These are phyloP conservation scores for Primulina eburnea DNA, from an alignment of 257 asterid species.

Conservation along the genomic window DNA sequence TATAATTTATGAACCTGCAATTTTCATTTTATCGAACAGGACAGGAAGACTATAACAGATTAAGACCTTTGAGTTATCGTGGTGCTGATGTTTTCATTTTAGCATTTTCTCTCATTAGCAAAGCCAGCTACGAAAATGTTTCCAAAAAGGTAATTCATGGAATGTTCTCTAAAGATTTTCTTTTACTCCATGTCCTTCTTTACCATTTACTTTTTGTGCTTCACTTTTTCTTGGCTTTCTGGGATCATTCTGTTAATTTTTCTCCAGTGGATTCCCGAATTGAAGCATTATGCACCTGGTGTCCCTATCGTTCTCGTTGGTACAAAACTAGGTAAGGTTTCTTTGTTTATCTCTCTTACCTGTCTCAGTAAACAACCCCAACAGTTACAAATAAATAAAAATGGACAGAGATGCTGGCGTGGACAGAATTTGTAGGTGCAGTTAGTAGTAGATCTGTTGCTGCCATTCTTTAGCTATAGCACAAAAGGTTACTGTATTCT, in stretches of 20 bases:
- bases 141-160: slow-evolving; percentile 28
- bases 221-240: background rate
- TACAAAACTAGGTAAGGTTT: slow-evolving; percentile 36
- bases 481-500: no score
- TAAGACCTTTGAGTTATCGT: slow-evolving; percentile 39
- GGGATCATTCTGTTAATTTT: background rate
- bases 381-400: no score
- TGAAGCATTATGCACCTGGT: slow-evolving; percentile 42
- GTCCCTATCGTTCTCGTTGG: slow-evolving; percentile 40
- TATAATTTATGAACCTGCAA: background rate
- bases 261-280: slow-evolving; percentile 40
- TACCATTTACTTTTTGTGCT: background rate
- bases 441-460: no score
- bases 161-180: background rate
- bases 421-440: no score
- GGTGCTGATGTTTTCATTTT: slow-evolving; percentile 40
- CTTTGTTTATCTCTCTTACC: background rate
- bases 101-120: slow-evolving; percentile 41
- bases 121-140: slow-evolving; percentile 37
- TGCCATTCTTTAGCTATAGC: no score
- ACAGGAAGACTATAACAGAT: slow-evolving; percentile 36
- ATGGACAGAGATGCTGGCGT: no score
- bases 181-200: background rate
- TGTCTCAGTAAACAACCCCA: background rate
- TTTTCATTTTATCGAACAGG: slow-evolving; percentile 22